Conservation (phyloP, 2,329 filamentous ascomycete genomes). For the Neopestalotiopsis sp. region DNA sequence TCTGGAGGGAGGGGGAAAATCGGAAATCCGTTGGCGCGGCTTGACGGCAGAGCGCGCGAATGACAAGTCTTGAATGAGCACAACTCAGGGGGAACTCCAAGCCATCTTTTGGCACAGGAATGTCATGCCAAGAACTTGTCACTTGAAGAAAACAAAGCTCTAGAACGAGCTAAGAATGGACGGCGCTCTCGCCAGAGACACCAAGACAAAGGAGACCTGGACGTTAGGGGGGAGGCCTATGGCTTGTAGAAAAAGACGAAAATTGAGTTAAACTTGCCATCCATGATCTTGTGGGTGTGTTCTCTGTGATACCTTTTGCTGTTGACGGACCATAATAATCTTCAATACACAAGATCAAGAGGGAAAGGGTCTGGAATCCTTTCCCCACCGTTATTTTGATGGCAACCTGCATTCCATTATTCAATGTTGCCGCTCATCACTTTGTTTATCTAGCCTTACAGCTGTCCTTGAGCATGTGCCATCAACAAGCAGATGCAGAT, state of each 20-base stretch:
- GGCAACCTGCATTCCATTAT: slow-evolving; percentile 5
- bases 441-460: background rate
- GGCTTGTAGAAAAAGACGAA: too few species aligned
- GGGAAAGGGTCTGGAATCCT: background rate
- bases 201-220: background rate
- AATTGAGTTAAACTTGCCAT: too few species aligned
- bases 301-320: background rate
- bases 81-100: background rate
- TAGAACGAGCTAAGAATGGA: background rate
- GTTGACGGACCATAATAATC: background rate
- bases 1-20: background rate
- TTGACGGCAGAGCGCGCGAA: background rate
- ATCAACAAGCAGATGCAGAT: background rate
- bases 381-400: background rate
- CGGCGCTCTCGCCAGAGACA: background rate
- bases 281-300: too few species aligned
- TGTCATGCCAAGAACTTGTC: background rate
- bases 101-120: background rate
- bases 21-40: background rate
- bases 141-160: background rate
- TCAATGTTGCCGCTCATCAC: background rate
- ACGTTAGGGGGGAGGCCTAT: too few species aligned
- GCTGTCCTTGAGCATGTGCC: background rate
- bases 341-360: background rate
- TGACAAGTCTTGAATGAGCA: background rate